Evolutionary conservation across 768 basidiomycete species (phyloP), one percentile per base, ranked within the genome.

Genomic region (Hypholoma fasciculare): DNA sequence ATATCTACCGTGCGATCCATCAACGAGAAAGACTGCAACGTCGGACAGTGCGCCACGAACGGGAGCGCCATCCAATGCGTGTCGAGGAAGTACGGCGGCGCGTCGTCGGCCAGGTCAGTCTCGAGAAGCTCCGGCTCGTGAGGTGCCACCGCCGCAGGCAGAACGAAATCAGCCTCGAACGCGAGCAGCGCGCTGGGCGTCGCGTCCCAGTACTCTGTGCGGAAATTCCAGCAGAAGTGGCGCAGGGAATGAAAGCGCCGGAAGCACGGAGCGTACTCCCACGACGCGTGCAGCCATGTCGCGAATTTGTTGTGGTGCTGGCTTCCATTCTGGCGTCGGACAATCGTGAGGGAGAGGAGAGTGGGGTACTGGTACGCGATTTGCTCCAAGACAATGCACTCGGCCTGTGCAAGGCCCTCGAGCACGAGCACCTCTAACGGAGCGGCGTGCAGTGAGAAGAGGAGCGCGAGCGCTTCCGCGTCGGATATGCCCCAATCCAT

Each of bases 171-270:
- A 44, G 34, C 52, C 50, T 68, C 67, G 51, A 68, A 66, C n/a
- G 63, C 61, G 34, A 65, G 46, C 39, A 68, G 43, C 30, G 59
- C 38, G 12, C 49, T 53, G 4, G 67, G 65, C 37, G 67, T 66
- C 14, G 63, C 67, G 48, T 68, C 67, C 63, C 63, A 65, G 52
- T 68, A 65, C 53, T 63, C 63, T 26, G 63, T 66, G 44, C 51
- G 59, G 54, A 66, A 68, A 53, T 72, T 72, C 69, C 71, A 70
- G 49, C 68, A 66, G 48, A 72, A 72, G 49, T 68, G 63, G 7
- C 60, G 44, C 42, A 70, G 58, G 4, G 48, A 43, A 37, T 53
- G 59, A 37, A 67, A 63, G 37, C 52, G 51, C 11, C 37, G 30
- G 13, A 68, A 54, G 37, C 49, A 55, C 11, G 47, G 44, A n/a